These are phyloP conservation scores for Plasmodium inui DNA, from an alignment of 169 alveolate species.

Conservation along the genomic window DNA sequence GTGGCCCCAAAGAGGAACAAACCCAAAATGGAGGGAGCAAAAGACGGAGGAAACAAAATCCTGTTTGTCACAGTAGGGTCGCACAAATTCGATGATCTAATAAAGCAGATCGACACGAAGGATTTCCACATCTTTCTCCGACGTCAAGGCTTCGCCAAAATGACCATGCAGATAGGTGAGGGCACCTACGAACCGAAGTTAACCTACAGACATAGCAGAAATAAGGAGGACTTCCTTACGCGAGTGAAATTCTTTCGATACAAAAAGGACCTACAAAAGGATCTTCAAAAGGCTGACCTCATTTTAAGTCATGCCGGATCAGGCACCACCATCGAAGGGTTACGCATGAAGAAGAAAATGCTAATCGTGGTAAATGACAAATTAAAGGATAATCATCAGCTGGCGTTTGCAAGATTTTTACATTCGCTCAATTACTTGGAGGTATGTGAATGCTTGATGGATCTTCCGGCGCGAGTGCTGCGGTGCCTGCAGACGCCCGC, in stretches of 20 bases:
- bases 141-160: constrained; percentile 17
- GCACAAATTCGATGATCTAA: constrained; percentile 46
- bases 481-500: constrained; percentile 63
- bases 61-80: constrained; percentile 67
- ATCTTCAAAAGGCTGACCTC: constrained; percentile 79
- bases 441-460: constrained; percentile 49
- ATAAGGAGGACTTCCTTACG: background rate
- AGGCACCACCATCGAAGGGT: constrained; percentile 88
- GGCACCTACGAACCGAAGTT: constrained; percentile 37
- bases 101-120: constrained; percentile 18
- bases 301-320: constrained; percentile 90
- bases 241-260: constrained; percentile 67
- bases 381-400: constrained; percentile 88
- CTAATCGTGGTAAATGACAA: constrained; percentile 86
- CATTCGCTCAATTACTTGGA: constrained; percentile 48
- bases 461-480: constrained; percentile 15
- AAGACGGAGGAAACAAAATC: background rate
- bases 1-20: background rate
- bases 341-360: constrained; percentile 83
- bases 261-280: constrained; percentile 76
- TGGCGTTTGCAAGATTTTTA: constrained; percentile 82
- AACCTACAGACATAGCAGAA: constrained; percentile 4
- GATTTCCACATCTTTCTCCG: constrained; percentile 40
- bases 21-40: background rate
- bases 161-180: constrained; percentile 51